phyloP scores from a whole-genome alignment of 139 green algal species.

The Eudorina sp. region DNA sequence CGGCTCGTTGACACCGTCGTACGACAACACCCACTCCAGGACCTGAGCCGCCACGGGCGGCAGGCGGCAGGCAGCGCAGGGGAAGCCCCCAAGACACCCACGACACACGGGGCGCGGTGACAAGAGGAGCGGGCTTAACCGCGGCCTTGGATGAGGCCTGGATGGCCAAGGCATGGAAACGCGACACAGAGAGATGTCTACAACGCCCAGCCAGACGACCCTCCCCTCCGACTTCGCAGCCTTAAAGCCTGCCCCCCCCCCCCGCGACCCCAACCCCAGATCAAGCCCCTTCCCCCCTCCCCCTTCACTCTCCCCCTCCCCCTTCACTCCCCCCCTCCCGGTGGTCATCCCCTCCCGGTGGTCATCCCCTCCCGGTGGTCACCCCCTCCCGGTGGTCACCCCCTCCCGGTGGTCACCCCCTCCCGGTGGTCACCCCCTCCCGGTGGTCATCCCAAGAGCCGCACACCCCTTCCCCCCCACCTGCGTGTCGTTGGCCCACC shows the following conservation, averaged over 20 bases:
- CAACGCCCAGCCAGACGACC: too few species aligned
- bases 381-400: neutral
- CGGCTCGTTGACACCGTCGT: slow-evolving; percentile 85
- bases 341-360: slow-evolving; percentile 78
- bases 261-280: neutral
- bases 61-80: too few species aligned
- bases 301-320: neutral
- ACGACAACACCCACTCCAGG: slow-evolving; percentile 86
- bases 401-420: neutral
- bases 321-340: slow-evolving; percentile 70
- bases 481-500: slow-evolving; percentile 94
- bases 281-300: neutral
- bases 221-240: too few species aligned
- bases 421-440: neutral
- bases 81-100: too few species aligned
- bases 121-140: too few species aligned
- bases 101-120: too few species aligned
- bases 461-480: slow-evolving; percentile 50
- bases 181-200: too few species aligned
- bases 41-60: slow-evolving; percentile 70
- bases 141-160: too few species aligned
- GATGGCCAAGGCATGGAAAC: too few species aligned
- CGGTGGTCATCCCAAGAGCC: neutral
- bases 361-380: neutral
- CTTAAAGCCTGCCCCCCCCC: neutral